phyloP scores from a whole-genome alignment of 2,329 filamentous ascomycete genomes.

The Colletotrichum karsti region DNA sequence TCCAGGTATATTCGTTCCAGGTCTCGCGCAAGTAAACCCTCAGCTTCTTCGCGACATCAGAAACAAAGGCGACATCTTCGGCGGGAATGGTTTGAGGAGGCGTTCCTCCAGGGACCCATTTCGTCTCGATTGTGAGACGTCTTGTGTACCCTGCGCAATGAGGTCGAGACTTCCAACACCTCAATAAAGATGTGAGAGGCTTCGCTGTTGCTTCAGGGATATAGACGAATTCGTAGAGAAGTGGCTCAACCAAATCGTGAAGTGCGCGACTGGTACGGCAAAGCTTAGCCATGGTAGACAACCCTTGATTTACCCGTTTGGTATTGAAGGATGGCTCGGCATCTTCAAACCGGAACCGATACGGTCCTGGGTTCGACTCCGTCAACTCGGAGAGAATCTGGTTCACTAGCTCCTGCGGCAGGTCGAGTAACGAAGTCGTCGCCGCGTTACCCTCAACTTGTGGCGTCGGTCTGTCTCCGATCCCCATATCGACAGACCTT shows the following conservation, averaged over 20 bases:
- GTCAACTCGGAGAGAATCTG: neutral
- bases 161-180: slow-evolving; percentile 4
- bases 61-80: neutral
- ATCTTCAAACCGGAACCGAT: slow-evolving; percentile 6
- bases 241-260: neutral
- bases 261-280: slow-evolving; percentile 5
- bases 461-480: too few relatives aligned
- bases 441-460: too few relatives aligned
- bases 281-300: slow-evolving; percentile 5
- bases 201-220: neutral
- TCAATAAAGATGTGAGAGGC: neutral
- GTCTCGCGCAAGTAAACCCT: neutral
- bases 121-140: slow-evolving; percentile 3
- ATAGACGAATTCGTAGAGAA: neutral
- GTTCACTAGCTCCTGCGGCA: slow-evolving; percentile 15
- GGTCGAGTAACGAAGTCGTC: slow-evolving; percentile 5
- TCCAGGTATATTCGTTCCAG: slow-evolving; percentile 14
- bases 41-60: neutral
- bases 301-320: neutral
- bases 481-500: too few relatives aligned
- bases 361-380: neutral
- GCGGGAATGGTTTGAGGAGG: neutral
- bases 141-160: neutral
- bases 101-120: neutral
- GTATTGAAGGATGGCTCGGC: neutral